phyloP scores from a whole-genome alignment of 2,329 filamentous ascomycete genomes.

The Calonectria henricotiae region DNA sequence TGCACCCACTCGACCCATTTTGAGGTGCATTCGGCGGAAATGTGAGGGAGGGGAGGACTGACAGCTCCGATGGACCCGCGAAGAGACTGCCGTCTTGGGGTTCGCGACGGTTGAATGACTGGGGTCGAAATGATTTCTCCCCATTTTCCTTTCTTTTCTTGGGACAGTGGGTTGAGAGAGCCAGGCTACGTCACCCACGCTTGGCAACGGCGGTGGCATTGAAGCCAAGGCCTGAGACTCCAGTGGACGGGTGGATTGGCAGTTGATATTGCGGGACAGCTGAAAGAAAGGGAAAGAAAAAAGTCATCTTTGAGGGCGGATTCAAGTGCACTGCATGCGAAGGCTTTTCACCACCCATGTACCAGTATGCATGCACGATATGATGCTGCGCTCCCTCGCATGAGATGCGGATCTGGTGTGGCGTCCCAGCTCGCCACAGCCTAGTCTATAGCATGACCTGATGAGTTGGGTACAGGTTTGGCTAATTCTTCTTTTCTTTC shows the following conservation, averaged over 20 bases:
- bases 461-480: neutral
- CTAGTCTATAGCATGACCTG: conserved; percentile 5
- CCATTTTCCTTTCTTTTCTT: neutral
- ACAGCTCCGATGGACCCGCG: neutral
- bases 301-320: neutral
- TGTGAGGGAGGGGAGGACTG: neutral
- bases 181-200: neutral
- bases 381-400: conserved; percentile 14
- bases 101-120: neutral
- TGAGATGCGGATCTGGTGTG: conserved; percentile 9
- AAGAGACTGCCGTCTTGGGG: neutral
- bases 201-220: conserved; percentile 14
- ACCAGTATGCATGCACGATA: conserved; percentile 11
- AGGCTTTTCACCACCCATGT: neutral
- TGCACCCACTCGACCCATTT: neutral
- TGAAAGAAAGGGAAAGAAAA: neutral
- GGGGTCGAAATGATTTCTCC: neutral
- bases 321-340: neutral
- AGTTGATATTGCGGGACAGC: conserved; percentile 11
- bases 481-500: neutral
- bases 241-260: neutral
- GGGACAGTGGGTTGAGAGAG: neutral
- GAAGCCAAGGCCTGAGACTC: conserved; percentile 10
- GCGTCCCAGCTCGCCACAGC: neutral
- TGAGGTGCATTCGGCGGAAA: neutral